Evolutionary conservation across 2,329 filamentous ascomycete genomes (phyloP).

Genomic region (Colletotrichum sp.): DNA sequence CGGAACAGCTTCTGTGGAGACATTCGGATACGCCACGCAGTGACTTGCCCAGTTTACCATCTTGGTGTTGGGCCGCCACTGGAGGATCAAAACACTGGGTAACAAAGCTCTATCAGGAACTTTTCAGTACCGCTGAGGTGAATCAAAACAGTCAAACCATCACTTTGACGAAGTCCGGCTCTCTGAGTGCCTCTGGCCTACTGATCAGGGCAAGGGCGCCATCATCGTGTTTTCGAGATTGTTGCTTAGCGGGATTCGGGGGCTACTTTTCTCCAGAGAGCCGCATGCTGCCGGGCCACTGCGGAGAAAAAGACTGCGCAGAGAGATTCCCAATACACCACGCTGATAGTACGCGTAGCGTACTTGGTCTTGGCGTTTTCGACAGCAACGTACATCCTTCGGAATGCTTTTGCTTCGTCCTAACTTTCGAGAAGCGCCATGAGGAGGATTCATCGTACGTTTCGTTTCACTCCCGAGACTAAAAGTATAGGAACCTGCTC

Average conservation of each 20-base stretch:
- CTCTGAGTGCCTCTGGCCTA: not conserved
- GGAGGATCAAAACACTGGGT: no score
- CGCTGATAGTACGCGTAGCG: not conserved
- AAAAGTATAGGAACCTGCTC: no score
- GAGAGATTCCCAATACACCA: not conserved
- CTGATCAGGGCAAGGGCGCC: fast-evolving
- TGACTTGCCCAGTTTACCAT: not conserved
- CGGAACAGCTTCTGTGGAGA: not conserved
- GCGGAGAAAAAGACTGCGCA: not conserved
- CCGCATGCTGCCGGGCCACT: no score
- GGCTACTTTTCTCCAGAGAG: no score
- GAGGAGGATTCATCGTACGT: not conserved
- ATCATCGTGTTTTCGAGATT: fast-evolving
- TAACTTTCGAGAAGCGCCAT: not conserved
- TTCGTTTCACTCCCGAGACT: not conserved
- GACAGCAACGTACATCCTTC: not conserved
- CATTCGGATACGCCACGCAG: fast-evolving
- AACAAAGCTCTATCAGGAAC: no score
- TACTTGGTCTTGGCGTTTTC: not conserved
- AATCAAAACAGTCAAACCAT: not conserved
- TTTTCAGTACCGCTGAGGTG: no score
- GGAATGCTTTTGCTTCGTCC: not conserved
- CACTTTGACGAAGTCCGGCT: not conserved
- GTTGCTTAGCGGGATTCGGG: not conserved
- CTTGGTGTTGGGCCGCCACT: not conserved